Evolutionary conservation across 2,329 filamentous ascomycete species (phyloP), one percentile per base, ranked within the genome.

Genomic region (Trichoderma lentiforme): DNA sequence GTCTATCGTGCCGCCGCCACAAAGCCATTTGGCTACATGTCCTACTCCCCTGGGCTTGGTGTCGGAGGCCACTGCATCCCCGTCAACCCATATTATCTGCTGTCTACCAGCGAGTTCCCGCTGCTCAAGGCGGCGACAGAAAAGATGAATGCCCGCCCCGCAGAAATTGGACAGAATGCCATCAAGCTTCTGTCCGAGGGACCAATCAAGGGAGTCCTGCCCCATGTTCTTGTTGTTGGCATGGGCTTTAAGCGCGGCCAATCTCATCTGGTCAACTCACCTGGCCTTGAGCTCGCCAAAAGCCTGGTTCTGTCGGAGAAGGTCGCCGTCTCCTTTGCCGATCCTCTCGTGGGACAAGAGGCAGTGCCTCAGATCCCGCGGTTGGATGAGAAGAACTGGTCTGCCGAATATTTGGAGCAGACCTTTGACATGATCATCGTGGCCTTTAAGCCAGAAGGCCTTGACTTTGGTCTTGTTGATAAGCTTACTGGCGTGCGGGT

Each of bases 61-160:
- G 86, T 88, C 6, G 86, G 86, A 1, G 86, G 87, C 0, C 86
- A 88, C 76, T 88, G 86, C 73, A 88, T 88, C 71, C 86, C 86
- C 0, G 82, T 88, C 73, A 88, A 88, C 72, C 86, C 86, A 0
- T 83, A 83, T 78, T 88, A 88, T 74, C 79, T 88, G 21, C 78
- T 88, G 11, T 82, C 82, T 26, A 86, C 84, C 74, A 83, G 80
- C 74, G 76, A 79, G 4, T 83, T 87, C 61, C 86, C 86, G 3
- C 76, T 88, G 0, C 79, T 88, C 3, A 75, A 82, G 60, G 76
- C 79, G 3, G 85, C 84, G 0, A 82, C 84, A 0, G 82, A 83
- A 64, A 81, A 77, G 60, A 86, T 85, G 83, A 79, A 79, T 51
- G 77, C 78, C 4, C 80, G 85, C 8, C 86, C 86, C 0, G 78